A percentile compares a stretch with the other conserved stretches of the same genome.
Conservation (phyloP, 495 filamentous ascomycete species). For the Aspergillus bertholletiae region DNA sequence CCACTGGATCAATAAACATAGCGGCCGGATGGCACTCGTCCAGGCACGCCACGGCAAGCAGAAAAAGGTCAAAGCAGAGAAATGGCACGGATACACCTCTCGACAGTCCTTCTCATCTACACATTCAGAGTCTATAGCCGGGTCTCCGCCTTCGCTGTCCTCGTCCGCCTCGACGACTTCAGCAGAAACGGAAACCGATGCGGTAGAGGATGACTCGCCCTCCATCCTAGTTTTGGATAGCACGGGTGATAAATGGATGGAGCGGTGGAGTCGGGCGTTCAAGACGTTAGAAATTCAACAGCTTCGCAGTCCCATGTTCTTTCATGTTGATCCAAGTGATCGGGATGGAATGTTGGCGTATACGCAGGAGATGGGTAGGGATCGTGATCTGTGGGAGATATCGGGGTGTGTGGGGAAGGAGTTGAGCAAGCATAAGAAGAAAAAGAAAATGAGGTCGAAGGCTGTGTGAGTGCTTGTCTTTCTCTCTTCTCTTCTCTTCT, state of each 20-base stretch:
- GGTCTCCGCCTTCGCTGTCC: conserved; percentile 26
- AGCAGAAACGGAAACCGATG: not conserved
- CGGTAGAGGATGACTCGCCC: not conserved
- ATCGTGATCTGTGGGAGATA: conserved; percentile 54
- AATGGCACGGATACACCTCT: conserved; percentile 20
- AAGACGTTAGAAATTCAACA: conserved; percentile 54
- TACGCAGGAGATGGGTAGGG: conserved; percentile 46
- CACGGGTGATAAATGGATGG: conserved; percentile 50
- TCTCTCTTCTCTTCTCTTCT: too few relatives aligned
- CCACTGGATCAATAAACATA: conserved; percentile 59
- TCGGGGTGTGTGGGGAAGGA: conserved; percentile 60
- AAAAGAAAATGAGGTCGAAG: conserved; percentile 38
- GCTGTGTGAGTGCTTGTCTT: conserved; percentile 3
- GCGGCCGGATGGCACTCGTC: conserved; percentile 41
- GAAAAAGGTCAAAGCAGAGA: conserved; percentile 28
- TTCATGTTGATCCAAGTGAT: conserved; percentile 62
- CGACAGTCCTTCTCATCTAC: conserved; percentile 19
- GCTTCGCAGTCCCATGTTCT: conserved; percentile 64
- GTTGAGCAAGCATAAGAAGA: conserved; percentile 60
- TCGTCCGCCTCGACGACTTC: conserved; percentile 24
- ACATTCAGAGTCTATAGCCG: conserved; percentile 27
- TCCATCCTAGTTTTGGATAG: conserved; percentile 51
- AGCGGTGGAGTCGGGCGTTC: conserved; percentile 55
- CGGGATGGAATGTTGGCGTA: conserved; percentile 61
- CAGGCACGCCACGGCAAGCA: conserved; percentile 26